phyloP scores from a whole-genome alignment of 331 rosid species.

The Telfairia occidentalis region DNA sequence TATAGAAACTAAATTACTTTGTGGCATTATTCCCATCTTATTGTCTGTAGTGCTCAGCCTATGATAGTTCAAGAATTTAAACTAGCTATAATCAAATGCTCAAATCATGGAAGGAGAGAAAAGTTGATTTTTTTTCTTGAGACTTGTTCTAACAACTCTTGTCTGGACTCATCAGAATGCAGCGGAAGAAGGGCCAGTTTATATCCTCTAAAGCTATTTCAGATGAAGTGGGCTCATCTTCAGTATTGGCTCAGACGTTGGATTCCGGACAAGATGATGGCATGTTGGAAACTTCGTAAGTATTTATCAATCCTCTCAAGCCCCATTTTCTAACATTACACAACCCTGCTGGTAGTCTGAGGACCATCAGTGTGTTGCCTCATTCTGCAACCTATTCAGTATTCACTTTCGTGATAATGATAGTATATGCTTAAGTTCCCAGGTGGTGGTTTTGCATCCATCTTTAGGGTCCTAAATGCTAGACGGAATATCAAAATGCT shows the following conservation, averaged over 20 bases:
- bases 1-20: not conserved
- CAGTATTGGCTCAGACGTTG: constrained; percentile 20
- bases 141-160: not conserved
- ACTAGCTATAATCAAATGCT: not conserved
- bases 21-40: not conserved
- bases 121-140: not conserved
- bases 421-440: not conserved
- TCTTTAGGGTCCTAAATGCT: not conserved
- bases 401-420: not conserved
- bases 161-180: constrained; percentile 33
- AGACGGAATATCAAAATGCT: not conserved
- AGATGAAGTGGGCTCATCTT: constrained; percentile 31
- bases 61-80: not conserved
- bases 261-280: constrained; percentile 40
- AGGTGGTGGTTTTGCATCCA: not conserved
- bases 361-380: not conserved
- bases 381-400: not conserved
- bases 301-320: not conserved
- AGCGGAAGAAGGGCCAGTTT: constrained; percentile 52
- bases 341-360: not conserved
- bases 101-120: not conserved
- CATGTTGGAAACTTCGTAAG: constrained; percentile 40
- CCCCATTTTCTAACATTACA: not conserved
- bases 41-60: not conserved
- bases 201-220: constrained; percentile 29